Conservation (phyloP, 768 basidiomycete species). For the Pleurotus pulmonarius region DNA sequence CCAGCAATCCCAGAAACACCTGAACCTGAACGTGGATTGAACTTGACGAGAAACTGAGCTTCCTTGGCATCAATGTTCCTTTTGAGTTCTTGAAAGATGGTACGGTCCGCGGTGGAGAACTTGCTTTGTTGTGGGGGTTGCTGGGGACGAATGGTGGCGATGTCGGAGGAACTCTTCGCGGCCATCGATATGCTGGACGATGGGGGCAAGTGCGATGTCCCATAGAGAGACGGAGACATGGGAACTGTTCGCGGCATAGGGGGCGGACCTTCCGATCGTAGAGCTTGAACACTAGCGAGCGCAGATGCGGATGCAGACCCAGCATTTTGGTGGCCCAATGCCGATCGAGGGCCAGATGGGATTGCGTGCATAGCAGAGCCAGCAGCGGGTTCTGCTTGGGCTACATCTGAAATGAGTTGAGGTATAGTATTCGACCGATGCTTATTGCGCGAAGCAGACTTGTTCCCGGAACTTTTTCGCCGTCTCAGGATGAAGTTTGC, state of each 20-base stretch:
- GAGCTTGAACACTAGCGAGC: neutral
- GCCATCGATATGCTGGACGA: neutral
- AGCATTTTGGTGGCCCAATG: neutral
- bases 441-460: neutral
- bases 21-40: slow-evolving; percentile 14
- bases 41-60: slow-evolving; percentile 53
- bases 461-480: slow-evolving; percentile 5
- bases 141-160: neutral
- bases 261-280: neutral
- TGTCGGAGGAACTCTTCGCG: neutral
- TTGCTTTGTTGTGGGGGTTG: slow-evolving; percentile 19
- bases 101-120: slow-evolving; percentile 60
- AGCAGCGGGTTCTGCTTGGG: neutral
- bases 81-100: slow-evolving; percentile 55
- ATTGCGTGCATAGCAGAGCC: neutral
- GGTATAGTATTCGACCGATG: slow-evolving; percentile 1
- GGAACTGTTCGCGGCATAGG: neutral
- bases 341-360: neutral
- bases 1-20: slow-evolving; percentile 2
- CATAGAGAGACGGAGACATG: neutral
- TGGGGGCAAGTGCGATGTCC: neutral
- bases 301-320: neutral
- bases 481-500: slow-evolving; percentile 5
- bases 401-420: neutral
- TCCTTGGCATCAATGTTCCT: slow-evolving; percentile 48